A percentile compares a stretch with the other conserved stretches of the same genome.
Evolutionary conservation across 441 rosid genomes (phyloP).

Genomic region (Arabidopsis lyrata): DNA sequence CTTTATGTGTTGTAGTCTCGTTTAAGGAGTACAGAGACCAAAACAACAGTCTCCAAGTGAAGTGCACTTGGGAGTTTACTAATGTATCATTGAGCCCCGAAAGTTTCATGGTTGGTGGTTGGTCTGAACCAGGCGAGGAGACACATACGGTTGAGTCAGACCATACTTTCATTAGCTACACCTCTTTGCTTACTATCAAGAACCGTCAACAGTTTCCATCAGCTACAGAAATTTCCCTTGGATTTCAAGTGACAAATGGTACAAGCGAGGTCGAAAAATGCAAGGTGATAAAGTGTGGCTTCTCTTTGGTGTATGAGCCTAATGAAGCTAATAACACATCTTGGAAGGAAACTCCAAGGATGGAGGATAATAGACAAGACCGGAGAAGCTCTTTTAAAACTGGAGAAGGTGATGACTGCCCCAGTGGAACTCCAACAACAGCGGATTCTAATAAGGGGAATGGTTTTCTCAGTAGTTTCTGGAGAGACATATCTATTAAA

Average conservation of each 20-base stretch:
- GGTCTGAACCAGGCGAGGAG: conserved; percentile 11
- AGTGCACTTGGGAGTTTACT: conserved; percentile 15
- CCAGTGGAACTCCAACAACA: background rate
- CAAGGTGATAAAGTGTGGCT: conserved; percentile 31
- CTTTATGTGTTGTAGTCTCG: conserved; percentile 13
- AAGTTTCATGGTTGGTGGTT: conserved; percentile 26
- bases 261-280: conserved; percentile 11
- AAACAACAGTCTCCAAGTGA: conserved; percentile 17
- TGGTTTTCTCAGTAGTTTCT: no score
- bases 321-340: background rate
- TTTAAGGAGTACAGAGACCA: background rate
- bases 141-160: conserved; percentile 2
- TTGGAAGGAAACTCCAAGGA: background rate
- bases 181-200: background rate
- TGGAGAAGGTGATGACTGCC: background rate
- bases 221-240: background rate
- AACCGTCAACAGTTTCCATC: background rate
- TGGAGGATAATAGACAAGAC: background rate
- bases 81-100: background rate
- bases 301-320: conserved; percentile 18
- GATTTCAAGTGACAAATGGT: conserved; percentile 35
- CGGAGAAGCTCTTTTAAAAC: background rate
- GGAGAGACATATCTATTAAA: no score
- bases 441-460: no score
- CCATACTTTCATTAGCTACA: conserved; percentile 31